A percentile compares a stretch with the other conserved stretches of the same genome.
Conservation (phyloP, 192 early-diverging fungal species). For the Coemansia sp. region DNA sequence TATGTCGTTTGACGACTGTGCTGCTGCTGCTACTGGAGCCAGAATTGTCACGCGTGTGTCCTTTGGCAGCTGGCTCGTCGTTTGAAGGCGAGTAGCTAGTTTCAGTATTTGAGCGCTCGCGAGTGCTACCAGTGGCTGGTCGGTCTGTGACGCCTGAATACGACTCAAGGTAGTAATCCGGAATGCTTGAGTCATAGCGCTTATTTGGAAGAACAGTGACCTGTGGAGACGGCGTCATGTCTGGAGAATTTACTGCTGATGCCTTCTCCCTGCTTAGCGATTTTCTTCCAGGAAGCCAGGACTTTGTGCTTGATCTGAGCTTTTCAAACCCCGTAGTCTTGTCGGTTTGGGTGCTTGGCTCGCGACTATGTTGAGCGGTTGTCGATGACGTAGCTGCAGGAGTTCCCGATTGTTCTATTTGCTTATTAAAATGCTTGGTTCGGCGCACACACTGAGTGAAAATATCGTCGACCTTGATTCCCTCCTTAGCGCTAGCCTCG, state of each 20-base stretch:
- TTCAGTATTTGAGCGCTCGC: not conserved
- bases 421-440: conserved; percentile 55
- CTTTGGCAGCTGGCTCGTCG: not conserved
- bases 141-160: conserved; percentile 1
- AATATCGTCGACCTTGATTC: conserved; percentile 88
- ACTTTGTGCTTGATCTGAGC: conserved; percentile 20
- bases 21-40: not conserved
- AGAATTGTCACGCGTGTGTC: not conserved
- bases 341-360: conserved; percentile 8
- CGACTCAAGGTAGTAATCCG: conserved; percentile 26
- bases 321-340: conserved; percentile 6
- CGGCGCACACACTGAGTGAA: conserved; percentile 90
- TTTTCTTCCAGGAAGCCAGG: conserved; percentile 32
- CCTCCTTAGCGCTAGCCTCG: conserved; percentile 83
- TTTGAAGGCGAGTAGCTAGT: not conserved
- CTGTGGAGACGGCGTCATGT: conserved; percentile 5
- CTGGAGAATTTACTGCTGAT: conserved; percentile 4
- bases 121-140: not conserved
- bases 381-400: not conserved
- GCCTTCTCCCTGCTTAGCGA: conserved; percentile 12
- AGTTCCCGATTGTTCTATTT: not conserved
- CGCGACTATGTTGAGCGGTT: not conserved
- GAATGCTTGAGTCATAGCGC: conserved; percentile 19
- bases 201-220: conserved; percentile 4
- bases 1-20: too few relatives aligned